Evolutionary conservation across 768 basidiomycete species (phyloP), one percentile per base, ranked within the genome.

Genomic region (Butyriboletus loyo): DNA sequence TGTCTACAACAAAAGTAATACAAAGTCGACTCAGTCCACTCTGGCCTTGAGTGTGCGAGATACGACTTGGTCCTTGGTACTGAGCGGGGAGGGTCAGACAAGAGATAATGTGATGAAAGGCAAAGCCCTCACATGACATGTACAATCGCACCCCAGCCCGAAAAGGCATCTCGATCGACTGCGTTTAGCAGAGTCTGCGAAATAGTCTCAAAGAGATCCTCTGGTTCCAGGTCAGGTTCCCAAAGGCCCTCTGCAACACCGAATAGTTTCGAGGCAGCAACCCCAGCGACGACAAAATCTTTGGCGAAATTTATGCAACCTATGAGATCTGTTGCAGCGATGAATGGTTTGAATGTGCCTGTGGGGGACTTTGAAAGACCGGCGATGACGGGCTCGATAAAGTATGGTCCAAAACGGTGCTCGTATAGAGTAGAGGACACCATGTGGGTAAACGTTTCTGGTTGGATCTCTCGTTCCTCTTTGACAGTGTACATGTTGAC

Each of bases 401-500:
- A 97, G 77, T 90, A 99, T 32, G 97, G 95, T 7, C 91, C 92
- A 65, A 98, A 99, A 71, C 97, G 84, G 66, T 84, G 85, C 72
- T 98, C 93, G 71, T 98, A 99, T 15, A 99, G 81, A 21, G 95
- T 96, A 47, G 92, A 94, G 38, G 91, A 92, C 55, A 98, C 88
- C 57, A 99, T 86, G 66, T 94, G 93, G 25, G 93, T 89, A 72
- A 98, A 98, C 7, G 93, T 92, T 76, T 94, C 87, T 39, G 97
- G 97, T 60, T 92, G 86, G 63, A 99, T 97, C 66, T 96, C 87
- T 57, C 96, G 84, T 67, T 97, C 96, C 72, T 99, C 96, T 73
- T 99, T 99, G 80, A 99, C 98, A 30, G 92, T 90, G 74, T 98
- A 98, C 92, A 98, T 95, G 77, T 99, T 99, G 52, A 96, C 88